Conservation (phyloP, 805 yeast genomes). For the Candida railenensis region DNA sequence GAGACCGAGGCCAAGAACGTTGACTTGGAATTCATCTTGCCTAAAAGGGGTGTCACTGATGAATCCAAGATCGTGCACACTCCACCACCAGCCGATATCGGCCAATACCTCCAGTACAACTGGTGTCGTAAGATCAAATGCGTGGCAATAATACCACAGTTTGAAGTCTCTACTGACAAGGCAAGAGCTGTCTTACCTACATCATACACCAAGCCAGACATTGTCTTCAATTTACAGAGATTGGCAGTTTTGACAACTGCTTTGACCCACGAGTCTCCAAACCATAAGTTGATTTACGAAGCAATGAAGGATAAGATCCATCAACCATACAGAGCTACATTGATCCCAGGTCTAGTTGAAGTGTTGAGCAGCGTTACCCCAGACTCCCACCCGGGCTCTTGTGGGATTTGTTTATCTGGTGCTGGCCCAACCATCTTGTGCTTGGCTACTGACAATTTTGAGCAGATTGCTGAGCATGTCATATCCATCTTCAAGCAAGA, state of each 20-base stretch:
- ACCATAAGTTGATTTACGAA: conserved; percentile 78
- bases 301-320: conserved; percentile 97
- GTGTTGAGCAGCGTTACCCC: conserved; percentile 82
- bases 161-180: conserved; percentile 90
- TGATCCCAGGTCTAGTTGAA: conserved; percentile 88
- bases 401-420: conserved; percentile 94
- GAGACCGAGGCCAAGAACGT: conserved; percentile 77
- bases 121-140: conserved; percentile 85
- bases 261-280: conserved; percentile 79
- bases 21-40: conserved; percentile 82
- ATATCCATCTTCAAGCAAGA: conserved; percentile 65
- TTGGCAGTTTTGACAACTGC: conserved; percentile 91
- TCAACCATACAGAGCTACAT: conserved; percentile 92
- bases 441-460: conserved; percentile 86
- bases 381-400: conserved; percentile 72
- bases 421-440: conserved; percentile 98
- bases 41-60: conserved; percentile 67
- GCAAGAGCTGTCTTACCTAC: conserved; percentile 88
- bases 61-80: conserved; percentile 40
- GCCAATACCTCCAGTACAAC: conserved; percentile 82
- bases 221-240: conserved; percentile 91
- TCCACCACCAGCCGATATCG: conserved; percentile 78
- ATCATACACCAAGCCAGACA: conserved; percentile 73
- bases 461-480: conserved; percentile 75
- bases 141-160: conserved; percentile 87